phyloP scores from a whole-genome alignment of 768 basidiomycete genomes.

The Tremella mesenterica region DNA sequence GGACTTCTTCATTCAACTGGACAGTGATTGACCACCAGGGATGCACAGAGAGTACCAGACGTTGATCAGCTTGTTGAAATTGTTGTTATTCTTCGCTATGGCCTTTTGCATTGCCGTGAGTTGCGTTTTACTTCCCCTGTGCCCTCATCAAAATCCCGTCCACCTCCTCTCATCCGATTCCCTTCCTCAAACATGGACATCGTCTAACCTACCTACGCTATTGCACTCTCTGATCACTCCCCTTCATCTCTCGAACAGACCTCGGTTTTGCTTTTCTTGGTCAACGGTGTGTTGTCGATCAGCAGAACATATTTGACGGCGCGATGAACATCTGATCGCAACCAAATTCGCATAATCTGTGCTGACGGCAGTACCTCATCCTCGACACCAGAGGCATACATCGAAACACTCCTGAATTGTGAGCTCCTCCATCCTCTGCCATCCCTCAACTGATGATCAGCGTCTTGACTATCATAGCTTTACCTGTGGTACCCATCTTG shows the following conservation, averaged over 20 bases:
- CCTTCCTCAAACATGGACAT: too few species aligned
- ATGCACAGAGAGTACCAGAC: conserved; percentile 32
- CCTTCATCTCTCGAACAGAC: too few species aligned
- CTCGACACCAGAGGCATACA: conserved; percentile 15
- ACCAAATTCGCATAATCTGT: not conserved
- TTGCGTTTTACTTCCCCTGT: too few species aligned
- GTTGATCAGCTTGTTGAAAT: conserved; percentile 27
- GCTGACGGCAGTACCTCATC: conserved; percentile 17
- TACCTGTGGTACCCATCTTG: conserved; percentile 16
- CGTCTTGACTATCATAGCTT: conserved; percentile 30
- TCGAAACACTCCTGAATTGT: conserved; percentile 28
- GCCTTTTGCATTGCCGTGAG: conserved; percentile 33
- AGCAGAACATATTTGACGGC: too few species aligned
- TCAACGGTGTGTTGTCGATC: too few species aligned
- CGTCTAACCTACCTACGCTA: too few species aligned
- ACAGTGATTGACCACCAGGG: conserved; percentile 1
- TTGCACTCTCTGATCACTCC: too few species aligned
- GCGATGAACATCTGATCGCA: not conserved
- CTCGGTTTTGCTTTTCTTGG: too few species aligned
- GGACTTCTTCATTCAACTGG: not conserved
- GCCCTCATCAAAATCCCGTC: too few species aligned
- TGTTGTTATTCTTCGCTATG: conserved; percentile 27
- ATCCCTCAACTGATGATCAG: conserved; percentile 2
- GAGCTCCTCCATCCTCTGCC: not conserved
- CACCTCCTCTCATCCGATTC: too few species aligned